These are phyloP conservation scores for Capsicum chinense DNA, from an alignment of 257 asterid genomes.

Conservation along the genomic window DNA sequence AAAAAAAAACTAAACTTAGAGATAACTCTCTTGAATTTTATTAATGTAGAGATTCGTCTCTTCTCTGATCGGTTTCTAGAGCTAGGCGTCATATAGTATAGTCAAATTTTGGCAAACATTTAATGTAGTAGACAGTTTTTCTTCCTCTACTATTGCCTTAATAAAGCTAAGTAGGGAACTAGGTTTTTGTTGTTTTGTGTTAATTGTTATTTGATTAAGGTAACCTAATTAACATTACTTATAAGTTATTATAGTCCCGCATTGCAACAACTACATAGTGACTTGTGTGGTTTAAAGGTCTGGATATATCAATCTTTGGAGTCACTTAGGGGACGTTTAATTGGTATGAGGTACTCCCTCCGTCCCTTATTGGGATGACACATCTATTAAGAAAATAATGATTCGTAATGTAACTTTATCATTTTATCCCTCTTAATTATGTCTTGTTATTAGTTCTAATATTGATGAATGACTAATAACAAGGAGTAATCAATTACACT, in stretches of 20 bases:
- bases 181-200: not conserved
- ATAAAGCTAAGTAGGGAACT: not conserved
- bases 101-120: not conserved
- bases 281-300: constrained; percentile 4
- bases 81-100: not conserved
- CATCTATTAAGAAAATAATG: too few species aligned
- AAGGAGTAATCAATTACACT: too few species aligned
- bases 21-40: constrained; percentile 13
- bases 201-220: not conserved
- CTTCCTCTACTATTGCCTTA: not conserved
- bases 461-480: too few species aligned
- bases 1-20: not conserved
- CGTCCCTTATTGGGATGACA: too few species aligned
- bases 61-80: not conserved
- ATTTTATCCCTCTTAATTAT: too few species aligned
- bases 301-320: not conserved
- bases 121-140: not conserved
- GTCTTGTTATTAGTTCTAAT: too few species aligned
- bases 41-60: constrained; percentile 17
- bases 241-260: not conserved
- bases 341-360: too few species aligned
- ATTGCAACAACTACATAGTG: not conserved
- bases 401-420: too few species aligned
- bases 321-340: not conserved
- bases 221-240: constrained; percentile 14